Base-by-base conservation (phyloP, 2,329 filamentous ascomycete species). In the Trichoderma sp. region DNA sequence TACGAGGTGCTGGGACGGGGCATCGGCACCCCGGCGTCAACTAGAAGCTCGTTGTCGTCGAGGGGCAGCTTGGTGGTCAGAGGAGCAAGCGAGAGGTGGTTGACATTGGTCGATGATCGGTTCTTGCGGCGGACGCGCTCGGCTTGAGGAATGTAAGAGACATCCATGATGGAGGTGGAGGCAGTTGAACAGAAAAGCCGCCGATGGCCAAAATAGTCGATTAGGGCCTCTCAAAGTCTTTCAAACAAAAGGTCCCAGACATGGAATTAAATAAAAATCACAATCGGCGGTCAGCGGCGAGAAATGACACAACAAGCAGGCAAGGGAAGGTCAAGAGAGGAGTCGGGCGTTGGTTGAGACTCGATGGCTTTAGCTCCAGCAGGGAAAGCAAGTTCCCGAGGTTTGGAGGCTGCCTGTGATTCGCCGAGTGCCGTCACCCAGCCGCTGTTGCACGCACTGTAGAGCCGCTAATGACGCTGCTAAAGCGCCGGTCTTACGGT, bases 81-180 rank as follows among this genome's bases (percentile, higher is more conserved):
- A 32, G 89, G 89, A n/a, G 87, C 88, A 69, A 90, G 86, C 16
- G 86, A 84, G 69, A 89, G 83, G 73, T 88, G 85, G 74, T 86
- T 85, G 71, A 89, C 80, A 77, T 85, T 89, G 59, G 84, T 86
- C 32, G 83, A 83, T 26, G 88, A 89, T 73, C 85, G 84, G 74
- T 84, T 86, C 79, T 88, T 87, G 71, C 86, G 86, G 70, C 86
- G 83, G 55, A 84, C 81, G 72, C 85, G 83, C 72, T 84, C 84
- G 64, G 86, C 81, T 75, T 89, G 86, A 72, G 87, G 87, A 71
- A 86, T 87, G 77, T 87, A 89, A 69, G 86, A 85, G 71, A 85
- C 81, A 72, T 90, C 88, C 87, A 90, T 77, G 70, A 66, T 71
- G 37, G 34, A 52, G 32, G 21, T 59, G 39, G 14, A 24, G 63